Evolutionary conservation across 1,284 basidiomycete genomes (phyloP), one percentile per base, ranked within the genome.

Genomic region (Cerioporus squamosus): DNA sequence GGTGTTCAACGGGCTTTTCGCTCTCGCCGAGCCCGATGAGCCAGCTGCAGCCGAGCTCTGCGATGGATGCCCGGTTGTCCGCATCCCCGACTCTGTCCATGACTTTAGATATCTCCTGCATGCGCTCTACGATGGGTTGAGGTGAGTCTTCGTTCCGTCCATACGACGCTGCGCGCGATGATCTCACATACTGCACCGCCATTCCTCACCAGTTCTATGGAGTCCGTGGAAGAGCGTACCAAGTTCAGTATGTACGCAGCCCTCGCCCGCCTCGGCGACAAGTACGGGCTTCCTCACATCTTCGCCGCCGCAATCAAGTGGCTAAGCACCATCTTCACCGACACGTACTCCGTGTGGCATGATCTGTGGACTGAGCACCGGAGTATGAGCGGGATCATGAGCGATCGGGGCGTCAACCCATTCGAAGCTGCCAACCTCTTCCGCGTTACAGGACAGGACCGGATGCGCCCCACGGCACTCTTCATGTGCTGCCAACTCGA

Each of bases 11-110:
- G 50, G 43, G 15, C 45, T 60, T 10, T 56, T 60, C 51, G 23
- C 50, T 12, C 20, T 60, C 1, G 53, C 58, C 1, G 50, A 56
- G 39, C 53, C 58, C 12, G 2, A 12, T 15, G 22, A 44, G 14
- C 43, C n/a, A 22, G 43, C 15, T 15, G 38, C 14, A 7, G 15
- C 9, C 20, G 52, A 57, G 33, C 18, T 33, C 10, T 2, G 54
- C 17, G 60, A 55, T 15, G 60, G 52, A 2, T 50, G 43, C 33
- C 51, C 55, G 0, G 38, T 51, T n/a, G 55, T 61, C 15, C 59
- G 55, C 14, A 23, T 54, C 6, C 42, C 51, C 4, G 59, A 61
- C 26, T 55, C 59, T 9, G 5, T 17, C 20, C 45, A 61, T 23
- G 55, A 61, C 22, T 50, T 57, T 18, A 43, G 39, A 31, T 39